Base-by-base conservation (phyloP, 495 filamentous ascomycete species). In the Sphaerosporella brunnea region DNA sequence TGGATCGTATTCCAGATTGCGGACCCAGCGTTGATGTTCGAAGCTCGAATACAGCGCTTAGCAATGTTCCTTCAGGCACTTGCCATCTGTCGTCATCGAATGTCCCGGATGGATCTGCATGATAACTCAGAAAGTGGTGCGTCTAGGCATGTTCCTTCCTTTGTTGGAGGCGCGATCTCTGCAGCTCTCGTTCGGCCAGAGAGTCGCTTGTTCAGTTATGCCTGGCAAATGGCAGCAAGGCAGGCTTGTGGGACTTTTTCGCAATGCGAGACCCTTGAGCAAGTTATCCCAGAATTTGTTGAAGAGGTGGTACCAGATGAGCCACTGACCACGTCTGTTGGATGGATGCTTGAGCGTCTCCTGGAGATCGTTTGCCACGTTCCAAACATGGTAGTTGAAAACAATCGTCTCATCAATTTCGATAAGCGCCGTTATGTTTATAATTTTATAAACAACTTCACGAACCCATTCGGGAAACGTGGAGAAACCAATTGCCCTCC, bases 361-460 rank as follows among this genome's bases (percentile, higher is more conserved):
- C 30, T 63, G 8, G 60, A 63, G 39, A 63, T 63, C 32, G 53
- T 63, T 42, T 63, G 60, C 32, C 62, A 60, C 28, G 60, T 63
- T 20, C 60, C 60, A 4, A 63, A 63, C 37, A 63, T 63, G 60
- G 55, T 62, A 11, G 60, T 63, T 19, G 60, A 63, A 18, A 63
- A 62, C 24, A 60, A 63, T 25, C 60, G 60, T 34, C 51, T 63
- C 21, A 63, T 63, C 19, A 63, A 63, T 24, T 63, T 63, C 38
- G 60, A 63, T 39, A 63, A 63, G 45, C 50, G 60, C 13, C 60
- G 60, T 23, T 63, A 60, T 34, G 60, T 62, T 24, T 63, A 63
- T 45, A 63, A 63, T 40, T 60, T 63, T 23, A 55, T 63, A 38
- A 56, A 62, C 45, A 63, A 63, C 32, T 62, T 63, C 21, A 62